Evolutionary conservation across 345 rosid species (phyloP), one percentile per base, ranked within the genome.

Genomic region (Moricandia moricandioides): DNA sequence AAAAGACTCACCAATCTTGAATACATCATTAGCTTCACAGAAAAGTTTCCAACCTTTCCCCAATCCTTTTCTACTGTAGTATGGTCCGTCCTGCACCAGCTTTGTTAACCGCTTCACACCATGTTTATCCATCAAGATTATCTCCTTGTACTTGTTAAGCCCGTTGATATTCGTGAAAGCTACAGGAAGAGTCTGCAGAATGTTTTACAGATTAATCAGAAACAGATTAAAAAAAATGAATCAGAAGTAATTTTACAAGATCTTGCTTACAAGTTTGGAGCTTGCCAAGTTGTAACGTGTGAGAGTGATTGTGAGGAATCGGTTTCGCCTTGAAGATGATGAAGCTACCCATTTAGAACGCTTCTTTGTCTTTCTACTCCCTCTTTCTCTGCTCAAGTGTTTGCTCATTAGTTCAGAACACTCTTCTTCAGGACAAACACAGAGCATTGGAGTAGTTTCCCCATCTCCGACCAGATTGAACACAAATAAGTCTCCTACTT

Each of bases 391-490:
- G 52, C 17, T 69, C 54, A 69, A 18, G 1, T 67, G 56, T 26
- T 8, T 74, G 59, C 11, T 67, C 30, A 68, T 52, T 26, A 69
- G 74, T 30, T 54, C 70, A 1, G 13, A 29, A 70, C 71, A 62
- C 4, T 21, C 40, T 63, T 77, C 80, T 71, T 57, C 67, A 27
- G 67, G 61, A 70, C 76, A 77, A 11, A 70, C 49, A 47, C 75
- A 71, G 35, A 78, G 5, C 75, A 69, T 4, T 31, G 75, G 75
- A 59, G 45, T 45, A 13, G 67, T 12, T 58, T 35, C 4, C 35
- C 72, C 76, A 7, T 71, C 67, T 27, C 62, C 72, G 5, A 71
- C 63, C 4, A 78, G 68, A 13, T 78, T 78, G 10, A 78, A 71
- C 45, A 37, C 4, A 17, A 71, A 7, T 1, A 40, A 27, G 8